Percentiles rank a stretch among this genome's conserved stretches.
Conservation (phyloP, 2,329 filamentous ascomycete species). For the Alternaria ethzedia region DNA sequence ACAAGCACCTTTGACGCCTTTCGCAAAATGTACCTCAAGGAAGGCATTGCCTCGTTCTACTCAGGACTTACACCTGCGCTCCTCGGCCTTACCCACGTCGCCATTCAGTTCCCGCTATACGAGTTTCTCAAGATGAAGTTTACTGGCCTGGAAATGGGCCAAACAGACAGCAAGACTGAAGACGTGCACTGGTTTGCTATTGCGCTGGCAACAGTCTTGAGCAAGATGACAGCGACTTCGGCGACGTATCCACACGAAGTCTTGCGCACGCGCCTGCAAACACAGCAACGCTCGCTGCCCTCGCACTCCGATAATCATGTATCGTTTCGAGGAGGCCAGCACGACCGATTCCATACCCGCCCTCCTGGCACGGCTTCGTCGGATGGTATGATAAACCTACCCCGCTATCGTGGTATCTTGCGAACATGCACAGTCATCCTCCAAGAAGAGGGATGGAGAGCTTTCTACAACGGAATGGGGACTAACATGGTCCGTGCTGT, state of each 20-base stretch:
- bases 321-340: conserved; percentile 50
- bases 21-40: conserved; percentile 91
- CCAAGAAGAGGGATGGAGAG: conserved; percentile 89
- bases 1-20: conserved; percentile 87
- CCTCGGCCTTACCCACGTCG: conserved; percentile 90
- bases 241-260: conserved; percentile 98
- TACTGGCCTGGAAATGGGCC: conserved; percentile 87
- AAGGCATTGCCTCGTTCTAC: conserved; percentile 91
- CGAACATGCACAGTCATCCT: conserved; percentile 85
- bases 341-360: conserved; percentile 51
- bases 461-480: conserved; percentile 96
- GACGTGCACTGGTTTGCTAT: conserved; percentile 83
- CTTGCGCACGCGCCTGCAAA: conserved; percentile 89
- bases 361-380: conserved; percentile 57
- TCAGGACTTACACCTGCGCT: conserved; percentile 92
- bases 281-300: conserved; percentile 76
- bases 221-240: conserved; percentile 92
- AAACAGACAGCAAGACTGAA: conserved; percentile 62
- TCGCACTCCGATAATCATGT: conserved; percentile 57
- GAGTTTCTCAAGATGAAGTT: conserved; percentile 91
- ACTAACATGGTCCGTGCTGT: conserved; percentile 97
- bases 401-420: conserved; percentile 76
- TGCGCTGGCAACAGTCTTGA: conserved; percentile 85
- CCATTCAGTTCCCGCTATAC: conserved; percentile 95
- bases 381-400: conserved; percentile 62